Percentiles rank a stretch among this genome's conserved stretches.
These are phyloP conservation scores for Cnidoscolus chayamansa DNA, from an alignment of 441 rosid species.

Conservation along the genomic window DNA sequence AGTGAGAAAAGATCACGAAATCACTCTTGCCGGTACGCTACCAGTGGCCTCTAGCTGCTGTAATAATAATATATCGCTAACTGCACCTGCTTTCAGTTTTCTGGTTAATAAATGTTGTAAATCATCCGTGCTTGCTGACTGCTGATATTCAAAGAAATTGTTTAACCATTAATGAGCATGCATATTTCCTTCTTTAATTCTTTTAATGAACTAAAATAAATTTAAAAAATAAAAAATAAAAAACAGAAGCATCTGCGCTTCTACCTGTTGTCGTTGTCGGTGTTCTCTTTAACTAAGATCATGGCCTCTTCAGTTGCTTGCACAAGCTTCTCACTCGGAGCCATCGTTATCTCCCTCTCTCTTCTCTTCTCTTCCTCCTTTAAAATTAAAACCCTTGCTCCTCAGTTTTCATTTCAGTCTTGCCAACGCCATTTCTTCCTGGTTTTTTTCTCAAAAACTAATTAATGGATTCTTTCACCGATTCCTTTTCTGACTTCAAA, in stretches of 20 bases:
- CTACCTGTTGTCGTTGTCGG: constrained; percentile 17
- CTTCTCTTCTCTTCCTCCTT: constrained; percentile 29
- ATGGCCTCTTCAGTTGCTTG: constrained; percentile 8
- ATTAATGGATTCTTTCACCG: constrained; percentile 26
- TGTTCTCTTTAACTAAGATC: not conserved
- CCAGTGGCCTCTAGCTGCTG: not conserved
- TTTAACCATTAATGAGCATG: no score
- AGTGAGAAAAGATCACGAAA: constrained; percentile 20
- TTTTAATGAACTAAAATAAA: no score
- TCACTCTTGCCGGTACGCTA: constrained; percentile 8
- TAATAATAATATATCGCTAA: no score
- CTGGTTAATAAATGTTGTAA: no score
- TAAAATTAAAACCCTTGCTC: constrained; percentile 10
- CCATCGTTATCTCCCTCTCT: constrained; percentile 41
- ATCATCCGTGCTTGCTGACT: not conserved
- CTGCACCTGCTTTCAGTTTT: not conserved
- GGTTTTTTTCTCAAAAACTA: not conserved
- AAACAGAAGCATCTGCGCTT: constrained; percentile 34
- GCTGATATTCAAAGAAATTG: no score
- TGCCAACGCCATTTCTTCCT: not conserved
- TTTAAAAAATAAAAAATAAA: not conserved
- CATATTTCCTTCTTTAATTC: not conserved
- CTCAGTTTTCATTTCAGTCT: constrained; percentile 24
- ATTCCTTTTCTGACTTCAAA: constrained; percentile 22
- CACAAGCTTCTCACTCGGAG: constrained; percentile 42